phyloP scores from a whole-genome alignment of 208 protist species.

The Leishmania tropica region DNA sequence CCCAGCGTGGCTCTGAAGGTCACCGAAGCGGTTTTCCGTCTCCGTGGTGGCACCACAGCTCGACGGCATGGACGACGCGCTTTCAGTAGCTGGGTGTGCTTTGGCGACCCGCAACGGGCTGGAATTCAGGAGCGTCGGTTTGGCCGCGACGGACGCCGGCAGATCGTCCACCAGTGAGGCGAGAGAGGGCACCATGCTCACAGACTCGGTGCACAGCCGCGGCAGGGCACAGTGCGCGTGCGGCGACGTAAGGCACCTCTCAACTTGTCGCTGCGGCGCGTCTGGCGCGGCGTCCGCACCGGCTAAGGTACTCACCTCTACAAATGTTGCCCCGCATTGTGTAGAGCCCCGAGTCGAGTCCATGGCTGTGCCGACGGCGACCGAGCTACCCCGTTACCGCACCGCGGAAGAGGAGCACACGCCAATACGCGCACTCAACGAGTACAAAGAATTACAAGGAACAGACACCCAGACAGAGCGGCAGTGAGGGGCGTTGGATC shows the following conservation, averaged over 20 bases:
- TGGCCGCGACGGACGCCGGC: neutral
- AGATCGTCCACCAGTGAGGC: neutral
- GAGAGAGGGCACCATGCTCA: neutral
- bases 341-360: neutral
- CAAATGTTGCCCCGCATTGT: neutral
- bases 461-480: neutral
- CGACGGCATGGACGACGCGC: slow-evolving; percentile 4
- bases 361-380: neutral
- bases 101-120: neutral
- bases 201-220: neutral
- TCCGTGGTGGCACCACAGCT: slow-evolving; percentile 9
- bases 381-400: neutral
- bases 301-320: neutral
- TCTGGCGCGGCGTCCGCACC: neutral
- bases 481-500: neutral
- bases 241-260: neutral
- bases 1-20: neutral
- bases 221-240: neutral
- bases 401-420: neutral
- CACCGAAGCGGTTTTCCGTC: neutral
- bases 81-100: neutral
- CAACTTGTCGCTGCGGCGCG: neutral
- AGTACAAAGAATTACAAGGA: neutral
- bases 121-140: neutral
- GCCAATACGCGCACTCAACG: neutral